These are phyloP conservation scores for Ophiostoma tasmaniense DNA, from an alignment of 2,329 filamentous ascomycete species.

Conservation along the genomic window DNA sequence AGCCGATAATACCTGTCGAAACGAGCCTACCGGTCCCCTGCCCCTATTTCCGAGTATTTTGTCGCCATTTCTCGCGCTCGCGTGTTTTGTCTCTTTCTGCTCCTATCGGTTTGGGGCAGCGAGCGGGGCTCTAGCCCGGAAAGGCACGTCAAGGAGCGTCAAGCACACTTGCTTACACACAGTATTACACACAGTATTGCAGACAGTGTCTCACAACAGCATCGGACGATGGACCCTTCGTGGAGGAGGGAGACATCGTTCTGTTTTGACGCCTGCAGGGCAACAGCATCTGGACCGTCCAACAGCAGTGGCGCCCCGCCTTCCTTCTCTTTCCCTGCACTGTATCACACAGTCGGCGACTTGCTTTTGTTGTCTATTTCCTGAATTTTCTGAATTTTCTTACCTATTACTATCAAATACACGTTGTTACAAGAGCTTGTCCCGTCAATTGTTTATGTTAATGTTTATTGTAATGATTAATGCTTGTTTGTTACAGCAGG, in stretches of 20 bases:
- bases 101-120: slow-evolving; percentile 1
- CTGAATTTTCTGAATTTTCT: too few species aligned
- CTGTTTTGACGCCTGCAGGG: not conserved
- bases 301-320: not conserved
- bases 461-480: not conserved
- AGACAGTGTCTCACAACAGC: not conserved
- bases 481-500: too few species aligned
- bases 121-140: slow-evolving; percentile 1
- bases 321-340: not conserved
- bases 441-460: not conserved
- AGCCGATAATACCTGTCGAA: too few species aligned
- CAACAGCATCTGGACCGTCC: not conserved
- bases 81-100: slow-evolving; percentile 10
- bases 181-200: not conserved
- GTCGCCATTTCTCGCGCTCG: slow-evolving; percentile 5
- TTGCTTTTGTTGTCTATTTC: not conserved
- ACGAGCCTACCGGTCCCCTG: not conserved
- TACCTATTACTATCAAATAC: not conserved
- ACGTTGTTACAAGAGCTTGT: not conserved
- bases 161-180: not conserved
- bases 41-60: not conserved
- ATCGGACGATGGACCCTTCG: not conserved
- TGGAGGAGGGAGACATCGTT: slow-evolving; percentile 3
- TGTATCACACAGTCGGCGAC: not conserved
- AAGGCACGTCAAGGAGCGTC: not conserved